Conservation (phyloP, 306 rosid genomes). For the Vigna reflexopilosa region DNA sequence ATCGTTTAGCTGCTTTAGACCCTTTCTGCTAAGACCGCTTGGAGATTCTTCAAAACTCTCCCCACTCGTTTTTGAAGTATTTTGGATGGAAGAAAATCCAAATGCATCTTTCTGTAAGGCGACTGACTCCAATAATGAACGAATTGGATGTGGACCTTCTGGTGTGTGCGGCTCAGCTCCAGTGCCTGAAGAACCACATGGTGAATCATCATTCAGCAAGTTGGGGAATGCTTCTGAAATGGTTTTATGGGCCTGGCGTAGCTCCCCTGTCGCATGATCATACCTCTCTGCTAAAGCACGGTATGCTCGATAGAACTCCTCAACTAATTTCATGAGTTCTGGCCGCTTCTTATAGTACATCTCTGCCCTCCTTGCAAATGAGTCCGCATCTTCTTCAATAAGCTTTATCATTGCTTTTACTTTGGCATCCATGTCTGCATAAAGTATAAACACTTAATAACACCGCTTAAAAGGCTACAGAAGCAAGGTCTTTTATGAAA, state of each 20-base stretch:
- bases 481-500: constrained; percentile 13
- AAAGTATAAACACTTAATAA: constrained; percentile 31
- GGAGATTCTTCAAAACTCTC: constrained; percentile 54
- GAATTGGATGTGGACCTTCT: constrained; percentile 61
- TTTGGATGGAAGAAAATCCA: constrained; percentile 57
- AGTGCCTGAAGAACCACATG: constrained; percentile 63
- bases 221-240: constrained; percentile 95
- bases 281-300: constrained; percentile 99
- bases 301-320: constrained; percentile 98
- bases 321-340: constrained; percentile 94
- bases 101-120: constrained; percentile 62
- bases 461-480: constrained; percentile 29
- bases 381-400: constrained; percentile 99
- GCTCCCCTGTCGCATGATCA: constrained; percentile 94
- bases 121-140: constrained; percentile 59
- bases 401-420: constrained; percentile 99
- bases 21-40: constrained; percentile 61
- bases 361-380: constrained; percentile 99
- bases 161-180: constrained; percentile 68
- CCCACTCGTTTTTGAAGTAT: constrained; percentile 46
- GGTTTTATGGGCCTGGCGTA: constrained; percentile 92
- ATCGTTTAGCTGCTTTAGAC: constrained; percentile 77
- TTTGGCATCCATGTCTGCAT: constrained; percentile 93
- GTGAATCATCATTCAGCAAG: constrained; percentile 66
- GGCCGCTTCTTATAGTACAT: constrained; percentile 99